phyloP scores from a whole-genome alignment of 306 rosid species.

The Comarum palustre region DNA sequence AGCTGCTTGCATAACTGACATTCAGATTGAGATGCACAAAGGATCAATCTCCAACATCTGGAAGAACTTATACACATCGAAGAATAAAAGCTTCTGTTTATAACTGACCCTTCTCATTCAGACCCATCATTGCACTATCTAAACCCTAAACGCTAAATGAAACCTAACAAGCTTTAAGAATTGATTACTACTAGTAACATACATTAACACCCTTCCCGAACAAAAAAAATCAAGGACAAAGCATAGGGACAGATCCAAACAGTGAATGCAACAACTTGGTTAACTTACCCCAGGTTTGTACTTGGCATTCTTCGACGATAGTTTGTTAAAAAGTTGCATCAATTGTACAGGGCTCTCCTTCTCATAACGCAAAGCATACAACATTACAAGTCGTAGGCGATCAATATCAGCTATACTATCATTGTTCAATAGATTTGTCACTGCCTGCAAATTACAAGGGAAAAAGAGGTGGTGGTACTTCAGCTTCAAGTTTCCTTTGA shows the following conservation, averaged over 20 bases:
- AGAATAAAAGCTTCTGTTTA: background rate
- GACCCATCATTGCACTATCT: background rate
- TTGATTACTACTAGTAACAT: background rate
- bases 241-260: background rate
- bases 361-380: conserved; percentile 89
- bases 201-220: background rate
- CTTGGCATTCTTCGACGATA: conserved; percentile 20
- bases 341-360: conserved; percentile 91
- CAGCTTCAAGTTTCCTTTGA: conserved; percentile 1
- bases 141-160: background rate
- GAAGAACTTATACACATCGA: background rate
- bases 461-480: conserved; percentile 18
- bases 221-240: background rate
- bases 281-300: conserved; percentile 25
- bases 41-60: conserved; percentile 18
- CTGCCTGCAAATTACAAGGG: conserved; percentile 61
- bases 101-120: background rate
- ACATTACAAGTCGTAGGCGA: conserved; percentile 75
- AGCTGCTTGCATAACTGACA: conserved; percentile 11
- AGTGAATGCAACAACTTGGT: background rate
- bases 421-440: conserved; percentile 63
- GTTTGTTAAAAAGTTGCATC: conserved; percentile 37
- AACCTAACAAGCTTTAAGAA: background rate
- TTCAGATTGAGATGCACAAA: background rate
- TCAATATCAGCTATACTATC: conserved; percentile 75